Conservation (phyloP, 1,284 basidiomycete genomes). For the Tetrapyrgos nigripes region DNA sequence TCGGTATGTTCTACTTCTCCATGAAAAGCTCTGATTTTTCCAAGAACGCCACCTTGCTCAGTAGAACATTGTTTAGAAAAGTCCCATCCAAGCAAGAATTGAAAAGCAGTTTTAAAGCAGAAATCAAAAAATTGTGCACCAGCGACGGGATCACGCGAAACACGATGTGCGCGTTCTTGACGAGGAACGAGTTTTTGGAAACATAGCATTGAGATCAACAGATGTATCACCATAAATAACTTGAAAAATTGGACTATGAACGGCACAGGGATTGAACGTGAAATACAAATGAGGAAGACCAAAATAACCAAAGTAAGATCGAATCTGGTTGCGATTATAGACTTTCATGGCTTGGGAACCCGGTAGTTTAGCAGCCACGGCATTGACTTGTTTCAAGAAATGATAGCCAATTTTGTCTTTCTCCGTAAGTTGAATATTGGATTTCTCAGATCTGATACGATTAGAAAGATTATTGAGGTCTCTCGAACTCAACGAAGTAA, state of each 20-base stretch:
- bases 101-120: conserved; percentile 27
- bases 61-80: conserved; percentile 3
- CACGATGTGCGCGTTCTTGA: conserved; percentile 17
- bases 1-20: conserved; percentile 38
- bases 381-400: conserved; percentile 32
- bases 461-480: not conserved
- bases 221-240: conserved; percentile 31
- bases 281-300: conserved; percentile 36
- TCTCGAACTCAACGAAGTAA: not conserved
- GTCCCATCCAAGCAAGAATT: conserved; percentile 23
- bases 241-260: conserved; percentile 33
- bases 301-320: conserved; percentile 25
- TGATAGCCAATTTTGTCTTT: conserved; percentile 14
- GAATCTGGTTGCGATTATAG: conserved; percentile 32
- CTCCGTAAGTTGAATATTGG: not conserved
- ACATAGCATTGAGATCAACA: conserved; percentile 19
- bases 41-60: conserved; percentile 28
- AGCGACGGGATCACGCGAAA: conserved; percentile 32
- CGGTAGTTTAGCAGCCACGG: conserved; percentile 31
- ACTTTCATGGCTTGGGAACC: conserved; percentile 34
- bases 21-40: conserved; percentile 31
- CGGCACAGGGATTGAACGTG: conserved; percentile 38
- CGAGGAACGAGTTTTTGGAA: conserved; percentile 6
- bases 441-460: not conserved
- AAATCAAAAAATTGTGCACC: conserved; percentile 34